Evolutionary conservation across 78 protist species (phyloP).

Genomic region (Dictyostelium capitatum): DNA sequence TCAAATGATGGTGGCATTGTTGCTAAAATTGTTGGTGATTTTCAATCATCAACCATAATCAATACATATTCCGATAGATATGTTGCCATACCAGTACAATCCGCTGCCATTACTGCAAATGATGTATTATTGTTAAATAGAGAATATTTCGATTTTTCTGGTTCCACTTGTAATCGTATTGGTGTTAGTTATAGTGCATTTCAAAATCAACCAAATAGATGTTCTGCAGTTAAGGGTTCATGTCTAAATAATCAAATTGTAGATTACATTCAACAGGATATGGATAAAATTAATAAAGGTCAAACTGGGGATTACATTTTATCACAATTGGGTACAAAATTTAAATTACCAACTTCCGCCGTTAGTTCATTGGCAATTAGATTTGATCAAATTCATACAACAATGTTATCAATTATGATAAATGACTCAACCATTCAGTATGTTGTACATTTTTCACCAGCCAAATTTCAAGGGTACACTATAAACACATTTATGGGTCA

Average conservation of each 20-base stretch:
- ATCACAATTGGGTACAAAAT: not conserved
- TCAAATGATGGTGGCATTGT: not conserved
- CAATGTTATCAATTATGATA: not conserved
- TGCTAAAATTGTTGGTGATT: constrained; percentile 21
- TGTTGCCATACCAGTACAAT: not conserved
- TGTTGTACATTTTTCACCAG: constrained; percentile 8
- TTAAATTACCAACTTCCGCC: not conserved
- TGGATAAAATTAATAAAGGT: not conserved
- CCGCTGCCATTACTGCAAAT: not conserved
- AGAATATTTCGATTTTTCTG: not conserved
- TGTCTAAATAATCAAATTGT: constrained; percentile 42
- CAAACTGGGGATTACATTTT: not conserved
- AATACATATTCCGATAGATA: not conserved
- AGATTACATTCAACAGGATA: not conserved
- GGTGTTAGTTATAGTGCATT: constrained; percentile 25
- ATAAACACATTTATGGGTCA: constrained; percentile 30
- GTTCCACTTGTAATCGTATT: constrained; percentile 3
- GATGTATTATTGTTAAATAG: not conserved
- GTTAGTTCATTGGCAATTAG: not conserved
- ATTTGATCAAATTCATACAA: not conserved
- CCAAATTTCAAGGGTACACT: not conserved
- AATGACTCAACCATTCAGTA: not conserved
- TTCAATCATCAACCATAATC: not conserved
- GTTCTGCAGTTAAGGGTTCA: not conserved
- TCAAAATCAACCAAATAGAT: constrained; percentile 59